These are phyloP conservation scores for Ilyonectria mors-panacis DNA, from an alignment of 2,329 filamentous ascomycete genomes.

Conservation along the genomic window DNA sequence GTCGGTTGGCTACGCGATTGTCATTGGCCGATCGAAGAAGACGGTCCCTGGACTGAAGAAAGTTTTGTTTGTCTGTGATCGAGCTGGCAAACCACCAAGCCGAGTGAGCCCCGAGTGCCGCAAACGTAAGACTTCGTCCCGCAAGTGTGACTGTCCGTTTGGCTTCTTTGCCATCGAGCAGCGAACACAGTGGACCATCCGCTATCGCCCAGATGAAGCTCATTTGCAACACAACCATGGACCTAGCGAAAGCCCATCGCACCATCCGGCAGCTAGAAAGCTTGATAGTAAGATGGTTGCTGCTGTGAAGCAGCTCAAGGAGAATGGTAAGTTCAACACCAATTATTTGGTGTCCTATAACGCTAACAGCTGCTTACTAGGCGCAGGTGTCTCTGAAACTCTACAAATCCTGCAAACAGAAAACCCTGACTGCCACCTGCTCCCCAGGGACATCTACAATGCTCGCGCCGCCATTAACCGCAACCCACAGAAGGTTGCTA, in stretches of 20 bases:
- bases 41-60: constrained; percentile 77
- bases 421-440: constrained; percentile 74
- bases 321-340: constrained; percentile 68
- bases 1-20: constrained; percentile 77
- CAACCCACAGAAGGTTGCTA: constrained; percentile 74
- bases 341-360: constrained; percentile 29
- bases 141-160: constrained; percentile 78
- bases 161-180: constrained; percentile 80
- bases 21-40: constrained; percentile 78
- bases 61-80: constrained; percentile 77
- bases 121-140: constrained; percentile 77
- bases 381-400: constrained; percentile 76
- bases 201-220: constrained; percentile 72
- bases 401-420: constrained; percentile 75
- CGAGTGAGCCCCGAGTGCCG: constrained; percentile 75
- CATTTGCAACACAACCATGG: constrained; percentile 76
- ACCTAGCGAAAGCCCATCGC: constrained; percentile 76
- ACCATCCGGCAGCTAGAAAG: constrained; percentile 76
- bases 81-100: constrained; percentile 73
- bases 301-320: constrained; percentile 76
- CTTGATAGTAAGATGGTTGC: constrained; percentile 78
- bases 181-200: constrained; percentile 76
- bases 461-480: constrained; percentile 77
- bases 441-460: constrained; percentile 78
- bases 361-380: constrained; percentile 59